Conservation (phyloP, 345 rosid species). For the Salix udensis region DNA sequence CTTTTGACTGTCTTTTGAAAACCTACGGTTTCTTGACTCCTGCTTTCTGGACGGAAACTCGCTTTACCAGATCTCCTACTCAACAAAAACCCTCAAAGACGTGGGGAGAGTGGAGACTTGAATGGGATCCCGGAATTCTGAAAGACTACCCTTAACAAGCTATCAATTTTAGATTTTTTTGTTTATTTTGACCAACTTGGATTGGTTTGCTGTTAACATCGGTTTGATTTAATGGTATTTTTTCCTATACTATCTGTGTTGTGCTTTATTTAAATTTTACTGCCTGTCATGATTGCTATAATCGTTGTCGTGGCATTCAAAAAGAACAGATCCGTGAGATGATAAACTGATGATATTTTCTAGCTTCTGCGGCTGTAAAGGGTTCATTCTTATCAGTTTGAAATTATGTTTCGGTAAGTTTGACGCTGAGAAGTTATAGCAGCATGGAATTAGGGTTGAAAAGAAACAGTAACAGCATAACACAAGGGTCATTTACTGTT, state of each 20-base stretch:
- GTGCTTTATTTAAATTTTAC: not conserved
- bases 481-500: too few relatives aligned
- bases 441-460: too few relatives aligned
- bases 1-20: too few relatives aligned
- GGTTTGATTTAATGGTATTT: not conserved
- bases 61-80: constrained; percentile 25
- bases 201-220: not conserved
- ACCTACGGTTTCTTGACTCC: constrained; percentile 55
- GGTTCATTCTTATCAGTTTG: too few relatives aligned
- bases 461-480: too few relatives aligned
- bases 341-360: too few relatives aligned
- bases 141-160: too few relatives aligned
- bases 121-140: too few relatives aligned
- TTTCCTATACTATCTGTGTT: not conserved
- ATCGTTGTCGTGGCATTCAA: not conserved
- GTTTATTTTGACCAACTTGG: not conserved
- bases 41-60: constrained; percentile 68
- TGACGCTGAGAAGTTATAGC: too few relatives aligned
- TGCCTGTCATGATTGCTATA: not conserved
- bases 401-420: too few relatives aligned
- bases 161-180: constrained; percentile 8
- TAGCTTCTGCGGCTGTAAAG: not conserved
- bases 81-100: constrained; percentile 36
- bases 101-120: constrained; percentile 27
- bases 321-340: not conserved